A percentile compares a stretch with the other conserved stretches of the same genome.
Conservation (phyloP, 1,284 basidiomycete genomes). For the Anthracocystis walkeri region DNA sequence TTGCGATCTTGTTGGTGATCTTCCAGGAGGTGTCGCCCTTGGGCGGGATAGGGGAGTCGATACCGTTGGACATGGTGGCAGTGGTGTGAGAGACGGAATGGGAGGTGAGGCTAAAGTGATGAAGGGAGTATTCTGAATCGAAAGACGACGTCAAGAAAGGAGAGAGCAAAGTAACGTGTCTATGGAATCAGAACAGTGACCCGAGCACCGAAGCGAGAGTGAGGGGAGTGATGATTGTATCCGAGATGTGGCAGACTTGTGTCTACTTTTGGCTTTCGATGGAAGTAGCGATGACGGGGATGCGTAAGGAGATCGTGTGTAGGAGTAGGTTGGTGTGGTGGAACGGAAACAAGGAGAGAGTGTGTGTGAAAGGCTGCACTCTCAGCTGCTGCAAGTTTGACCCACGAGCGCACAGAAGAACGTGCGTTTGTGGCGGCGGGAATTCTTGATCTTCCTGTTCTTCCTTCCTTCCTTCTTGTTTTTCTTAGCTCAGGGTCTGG, state of each 20-base stretch:
- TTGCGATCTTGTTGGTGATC: slow-evolving; percentile 68
- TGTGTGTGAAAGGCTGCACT: slow-evolving; percentile 3
- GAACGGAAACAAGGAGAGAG: slow-evolving; percentile 1
- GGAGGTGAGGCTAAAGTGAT: slow-evolving; percentile 5
- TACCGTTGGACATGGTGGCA: slow-evolving; percentile 33
- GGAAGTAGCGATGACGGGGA: neutral
- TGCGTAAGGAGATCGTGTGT: neutral
- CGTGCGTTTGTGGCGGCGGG: neutral
- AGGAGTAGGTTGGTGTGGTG: neutral
- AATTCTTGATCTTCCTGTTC: neutral
- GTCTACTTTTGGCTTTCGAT: slow-evolving; percentile 3
- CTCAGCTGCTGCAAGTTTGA: no score
- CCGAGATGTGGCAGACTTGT: neutral
- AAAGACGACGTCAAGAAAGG: slow-evolving; percentile 29
- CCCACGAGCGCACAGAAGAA: neutral
- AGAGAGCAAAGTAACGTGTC: slow-evolving; percentile 27
- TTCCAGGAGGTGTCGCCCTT: slow-evolving; percentile 55
- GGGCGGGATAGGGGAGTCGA: slow-evolving; percentile 22
- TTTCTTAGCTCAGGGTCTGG: slow-evolving; percentile 16
- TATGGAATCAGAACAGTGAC: slow-evolving; percentile 51
- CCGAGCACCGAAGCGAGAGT: slow-evolving; percentile 31
- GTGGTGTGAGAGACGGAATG: neutral
- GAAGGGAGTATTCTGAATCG: slow-evolving; percentile 46
- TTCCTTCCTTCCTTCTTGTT: neutral
- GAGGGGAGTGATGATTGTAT: slow-evolving; percentile 7